Base-by-base conservation (phyloP, 306 rosid genomes). In the Leucaena leucocephala region DNA sequence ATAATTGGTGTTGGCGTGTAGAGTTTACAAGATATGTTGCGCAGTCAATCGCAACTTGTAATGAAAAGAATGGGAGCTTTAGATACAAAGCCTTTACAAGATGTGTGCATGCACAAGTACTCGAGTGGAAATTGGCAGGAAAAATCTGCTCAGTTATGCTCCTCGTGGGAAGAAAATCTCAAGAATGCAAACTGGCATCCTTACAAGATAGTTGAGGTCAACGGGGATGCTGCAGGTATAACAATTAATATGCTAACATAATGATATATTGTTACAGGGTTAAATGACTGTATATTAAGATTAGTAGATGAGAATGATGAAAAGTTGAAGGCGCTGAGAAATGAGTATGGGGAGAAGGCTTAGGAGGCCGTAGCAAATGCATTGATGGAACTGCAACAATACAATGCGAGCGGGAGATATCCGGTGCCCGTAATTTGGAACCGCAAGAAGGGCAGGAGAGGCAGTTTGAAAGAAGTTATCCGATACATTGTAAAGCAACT, bases 151-250 rank as follows among this genome's bases (percentile, higher is more conserved):
- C 65, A 11, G 7, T 21, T 59, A 27, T 59, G 65, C 36, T 59
- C 65, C 4, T 27, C 17, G 38, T 59, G 65, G 65, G 65, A 59
- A 59, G 65, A 59, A 59, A 59, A 59, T 12, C 65, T 59, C 17
- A 59, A 22, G 65, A 59, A 59, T 27, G 65, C 65, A 10, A 59
- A 59, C 38, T 59, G 65, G 65, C 65, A 27, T 22, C 65, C 65
- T 59, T 22, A 59, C 16, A 22, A 27, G 65, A 59, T 59, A 22
- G 35, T 59, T 59, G 65, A 59, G 34, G 65, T 4, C 39, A 27
- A 27, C 27, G 65, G 65, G 65, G 65, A 59, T 27, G 65, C 11
- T 59, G 34, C 38, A 59, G 38, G 65, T 59, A 27, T 27, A 27
- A 27, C 27, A 27, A 27, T 27, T 27, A 27, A 27, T 27, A 27